A percentile compares a stretch with the other conserved stretches of the same genome.
Evolutionary conservation across 371 early-diverging fungal genomes (phyloP).

Genomic region (Apophysomyces trapeziformis): DNA sequence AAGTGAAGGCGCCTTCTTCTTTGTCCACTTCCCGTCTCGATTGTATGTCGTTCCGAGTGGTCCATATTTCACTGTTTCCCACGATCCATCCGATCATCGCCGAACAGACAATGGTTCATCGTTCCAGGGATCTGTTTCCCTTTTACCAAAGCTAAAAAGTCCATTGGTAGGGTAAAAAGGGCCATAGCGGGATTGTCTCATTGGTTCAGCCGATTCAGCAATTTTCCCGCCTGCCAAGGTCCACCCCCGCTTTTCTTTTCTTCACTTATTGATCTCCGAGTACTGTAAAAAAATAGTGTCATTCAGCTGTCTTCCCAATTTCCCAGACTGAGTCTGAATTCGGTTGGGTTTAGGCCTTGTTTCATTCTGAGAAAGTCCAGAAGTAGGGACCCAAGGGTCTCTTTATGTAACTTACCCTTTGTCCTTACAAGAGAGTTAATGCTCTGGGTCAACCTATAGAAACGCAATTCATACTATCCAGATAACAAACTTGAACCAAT

Average conservation of each 20-base stretch:
- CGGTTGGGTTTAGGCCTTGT: not conserved
- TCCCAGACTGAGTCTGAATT: slow-evolving; percentile 7
- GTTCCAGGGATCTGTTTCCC: not conserved
- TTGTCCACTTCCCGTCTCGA: too few species aligned
- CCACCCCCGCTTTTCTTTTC: not conserved
- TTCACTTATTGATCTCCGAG: not conserved
- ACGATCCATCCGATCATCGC: not conserved
- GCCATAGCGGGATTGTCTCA: not conserved
- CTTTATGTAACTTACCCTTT: slow-evolving; percentile 1
- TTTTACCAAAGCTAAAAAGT: not conserved
- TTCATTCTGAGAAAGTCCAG: not conserved
- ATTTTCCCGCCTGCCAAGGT: not conserved
- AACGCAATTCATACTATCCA: not conserved
- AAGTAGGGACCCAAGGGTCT: slow-evolving; percentile 12
- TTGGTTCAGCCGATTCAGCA: slow-evolving; percentile 1
- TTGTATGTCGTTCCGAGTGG: too few species aligned
- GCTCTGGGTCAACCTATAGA: not conserved
- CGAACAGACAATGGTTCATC: not conserved
- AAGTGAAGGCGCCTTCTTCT: too few species aligned
- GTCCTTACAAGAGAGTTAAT: not conserved
- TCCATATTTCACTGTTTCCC: not conserved
- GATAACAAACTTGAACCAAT: not conserved
- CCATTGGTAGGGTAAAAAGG: not conserved
- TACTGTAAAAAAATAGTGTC: not conserved
- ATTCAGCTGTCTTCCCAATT: slow-evolving; percentile 7